These are phyloP conservation scores for Suillus spraguei DNA, from an alignment of 768 basidiomycete genomes.

Conservation along the genomic window DNA sequence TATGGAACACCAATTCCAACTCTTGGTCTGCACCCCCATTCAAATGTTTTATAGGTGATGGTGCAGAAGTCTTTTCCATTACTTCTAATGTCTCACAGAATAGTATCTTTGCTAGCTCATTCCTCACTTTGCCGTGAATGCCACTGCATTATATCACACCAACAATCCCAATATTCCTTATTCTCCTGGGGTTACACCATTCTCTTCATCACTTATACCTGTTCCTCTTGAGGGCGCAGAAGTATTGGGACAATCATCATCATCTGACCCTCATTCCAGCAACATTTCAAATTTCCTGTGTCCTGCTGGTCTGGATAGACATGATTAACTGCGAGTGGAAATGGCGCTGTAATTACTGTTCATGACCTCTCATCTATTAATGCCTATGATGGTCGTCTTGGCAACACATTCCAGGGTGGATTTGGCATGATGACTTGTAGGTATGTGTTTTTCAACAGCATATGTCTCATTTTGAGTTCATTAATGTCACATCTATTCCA, in stretches of 20 bases:
- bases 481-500: conserved; percentile 84
- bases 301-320: conserved; percentile 82
- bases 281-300: conserved; percentile 78
- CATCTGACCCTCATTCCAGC: conserved; percentile 58
- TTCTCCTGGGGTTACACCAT: conserved; percentile 80
- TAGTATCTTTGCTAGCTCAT: conserved; percentile 88
- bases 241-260: conserved; percentile 62
- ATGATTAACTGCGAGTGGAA: conserved; percentile 82
- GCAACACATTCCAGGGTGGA: conserved; percentile 83
- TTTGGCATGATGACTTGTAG: conserved; percentile 86
- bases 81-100: conserved; percentile 66
- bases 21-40: conserved; percentile 84
- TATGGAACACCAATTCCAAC: conserved; percentile 63
- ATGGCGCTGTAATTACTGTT: conserved; percentile 72
- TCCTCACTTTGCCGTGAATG: conserved; percentile 69
- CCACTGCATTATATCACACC: conserved; percentile 52
- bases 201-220: conserved; percentile 88
- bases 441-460: conserved; percentile 44
- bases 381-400: conserved; percentile 82
- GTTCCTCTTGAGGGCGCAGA: conserved; percentile 65
- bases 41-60: conserved; percentile 75
- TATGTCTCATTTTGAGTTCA: conserved; percentile 18
- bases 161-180: conserved; percentile 87
- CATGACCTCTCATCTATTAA: conserved; percentile 73
- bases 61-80: conserved; percentile 74